phyloP scores from a whole-genome alignment of 768 basidiomycete species.

The Grammothele lineata region DNA sequence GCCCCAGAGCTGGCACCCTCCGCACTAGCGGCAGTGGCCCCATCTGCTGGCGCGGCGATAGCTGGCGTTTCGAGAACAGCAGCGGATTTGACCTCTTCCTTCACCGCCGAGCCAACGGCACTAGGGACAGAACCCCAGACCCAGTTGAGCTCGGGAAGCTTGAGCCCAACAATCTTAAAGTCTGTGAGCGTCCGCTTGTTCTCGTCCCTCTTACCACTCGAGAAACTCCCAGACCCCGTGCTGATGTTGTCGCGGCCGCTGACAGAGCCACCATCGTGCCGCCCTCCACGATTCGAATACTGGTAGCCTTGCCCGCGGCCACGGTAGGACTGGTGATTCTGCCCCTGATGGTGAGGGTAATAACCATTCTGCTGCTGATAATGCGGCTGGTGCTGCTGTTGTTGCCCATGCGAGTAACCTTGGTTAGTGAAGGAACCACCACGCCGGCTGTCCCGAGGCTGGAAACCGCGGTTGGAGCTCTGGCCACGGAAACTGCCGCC shows the following conservation, averaged over 20 bases:
- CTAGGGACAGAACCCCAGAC: conserved; percentile 67
- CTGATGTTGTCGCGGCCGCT: conserved; percentile 46
- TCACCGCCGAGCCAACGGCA: conserved; percentile 21
- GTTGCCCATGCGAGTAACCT: conserved; percentile 27
- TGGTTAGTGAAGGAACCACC: conserved; percentile 56
- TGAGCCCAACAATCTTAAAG: conserved; percentile 93
- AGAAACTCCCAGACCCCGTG: conserved; percentile 16
- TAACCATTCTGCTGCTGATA: conserved; percentile 29
- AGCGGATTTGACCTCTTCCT: conserved; percentile 21
- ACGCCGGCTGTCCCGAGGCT: conserved; percentile 59
- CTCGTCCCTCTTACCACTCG: conserved; percentile 76
- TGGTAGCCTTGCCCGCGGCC: conserved; percentile 59
- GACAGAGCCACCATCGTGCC: conserved; percentile 30
- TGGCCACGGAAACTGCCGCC: conserved; percentile 53
- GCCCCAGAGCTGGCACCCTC: conserved; percentile 11
- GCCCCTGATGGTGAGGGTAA: conserved; percentile 33
- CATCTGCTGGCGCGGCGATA: conserved; percentile 22
- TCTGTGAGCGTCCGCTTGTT: conserved; percentile 92
- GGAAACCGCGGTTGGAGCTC: conserved; percentile 58
- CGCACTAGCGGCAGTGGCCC: conserved; percentile 13
- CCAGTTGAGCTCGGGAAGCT: conserved; percentile 82
- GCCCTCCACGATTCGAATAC: conserved; percentile 32
- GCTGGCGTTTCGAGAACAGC: conserved; percentile 16
- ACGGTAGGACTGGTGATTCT: conserved; percentile 38
- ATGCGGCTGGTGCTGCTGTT: conserved; percentile 30